A percentile compares a stretch with the other conserved stretches of the same genome.
phyloP scores from a whole-genome alignment of 2,329 filamentous ascomycete species.

The Cladosporium phlei region DNA sequence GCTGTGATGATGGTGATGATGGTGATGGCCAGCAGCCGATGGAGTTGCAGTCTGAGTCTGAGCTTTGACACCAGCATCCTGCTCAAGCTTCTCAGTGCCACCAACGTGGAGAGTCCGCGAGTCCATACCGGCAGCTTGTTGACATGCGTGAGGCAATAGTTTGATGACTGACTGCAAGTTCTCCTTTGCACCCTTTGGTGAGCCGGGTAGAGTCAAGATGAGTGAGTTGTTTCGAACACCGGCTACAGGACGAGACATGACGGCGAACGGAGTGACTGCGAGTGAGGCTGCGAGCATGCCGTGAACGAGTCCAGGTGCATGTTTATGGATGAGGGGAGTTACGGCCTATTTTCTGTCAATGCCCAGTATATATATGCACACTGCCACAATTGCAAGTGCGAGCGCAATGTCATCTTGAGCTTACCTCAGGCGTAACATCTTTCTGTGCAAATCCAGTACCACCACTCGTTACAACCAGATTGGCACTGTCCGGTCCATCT shows the following conservation, averaged over 20 bases:
- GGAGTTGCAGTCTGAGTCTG: constrained; percentile 23
- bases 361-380: not conserved
- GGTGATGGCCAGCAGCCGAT: constrained; percentile 5
- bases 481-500: constrained; percentile 56
- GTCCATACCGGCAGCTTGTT: constrained; percentile 77
- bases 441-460: constrained; percentile 86
- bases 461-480: constrained; percentile 82
- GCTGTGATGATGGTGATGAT: constrained; percentile 37
- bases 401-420: not conserved
- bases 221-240: constrained; percentile 77
- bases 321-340: constrained; percentile 70
- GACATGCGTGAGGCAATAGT: constrained; percentile 89
- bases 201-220: constrained; percentile 86
- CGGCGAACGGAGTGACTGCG: constrained; percentile 84
- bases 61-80: constrained; percentile 64
- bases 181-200: constrained; percentile 90
- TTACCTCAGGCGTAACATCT: constrained; percentile 83
- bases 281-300: constrained; percentile 86
- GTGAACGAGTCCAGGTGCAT: constrained; percentile 88
- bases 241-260: constrained; percentile 93
- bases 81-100: constrained; percentile 76
- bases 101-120: constrained; percentile 75
- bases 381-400: not conserved
- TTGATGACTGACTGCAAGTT: constrained; percentile 86
- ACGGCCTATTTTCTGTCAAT: constrained; percentile 56